Conservation (phyloP, 768 basidiomycete genomes). For the Boletus subcaerulescens region DNA sequence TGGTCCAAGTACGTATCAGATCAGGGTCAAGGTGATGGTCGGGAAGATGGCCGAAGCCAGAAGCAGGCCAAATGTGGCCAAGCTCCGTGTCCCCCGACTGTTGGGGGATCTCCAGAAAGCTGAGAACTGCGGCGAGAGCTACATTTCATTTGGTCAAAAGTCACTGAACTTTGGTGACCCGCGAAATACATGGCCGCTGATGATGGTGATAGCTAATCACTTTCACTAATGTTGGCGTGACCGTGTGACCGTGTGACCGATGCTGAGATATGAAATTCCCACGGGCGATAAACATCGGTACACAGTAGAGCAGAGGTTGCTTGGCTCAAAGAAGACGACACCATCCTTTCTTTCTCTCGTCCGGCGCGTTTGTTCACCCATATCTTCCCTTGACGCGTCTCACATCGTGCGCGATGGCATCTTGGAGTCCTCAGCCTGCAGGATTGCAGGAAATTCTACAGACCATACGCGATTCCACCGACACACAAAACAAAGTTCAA, state of each 20-base stretch:
- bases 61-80: no score
- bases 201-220: no score
- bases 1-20: no score
- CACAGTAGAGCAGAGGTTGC: conserved; percentile 22
- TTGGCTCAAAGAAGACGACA: conserved; percentile 9
- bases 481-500: conserved; percentile 71
- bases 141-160: no score
- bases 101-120: no score
- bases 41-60: no score
- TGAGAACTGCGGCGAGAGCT: no score
- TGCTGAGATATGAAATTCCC: conserved; percentile 34
- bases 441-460: conserved; percentile 90
- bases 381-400: conserved; percentile 28
- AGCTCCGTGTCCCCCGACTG: no score
- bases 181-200: no score
- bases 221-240: neutral
- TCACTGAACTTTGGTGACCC: no score
- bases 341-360: conserved; percentile 25
- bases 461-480: conserved; percentile 89
- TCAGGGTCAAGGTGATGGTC: neutral
- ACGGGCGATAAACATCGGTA: conserved; percentile 36
- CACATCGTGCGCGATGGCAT: conserved; percentile 47
- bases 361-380: conserved; percentile 27
- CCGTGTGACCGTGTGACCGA: conserved; percentile 28
- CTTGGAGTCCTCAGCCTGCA: conserved; percentile 81